Percentiles rank a stretch among this genome's conserved stretches.
phyloP scores from a whole-genome alignment of 2,329 filamentous ascomycete species.

The Colletotrichum plurivorum region DNA sequence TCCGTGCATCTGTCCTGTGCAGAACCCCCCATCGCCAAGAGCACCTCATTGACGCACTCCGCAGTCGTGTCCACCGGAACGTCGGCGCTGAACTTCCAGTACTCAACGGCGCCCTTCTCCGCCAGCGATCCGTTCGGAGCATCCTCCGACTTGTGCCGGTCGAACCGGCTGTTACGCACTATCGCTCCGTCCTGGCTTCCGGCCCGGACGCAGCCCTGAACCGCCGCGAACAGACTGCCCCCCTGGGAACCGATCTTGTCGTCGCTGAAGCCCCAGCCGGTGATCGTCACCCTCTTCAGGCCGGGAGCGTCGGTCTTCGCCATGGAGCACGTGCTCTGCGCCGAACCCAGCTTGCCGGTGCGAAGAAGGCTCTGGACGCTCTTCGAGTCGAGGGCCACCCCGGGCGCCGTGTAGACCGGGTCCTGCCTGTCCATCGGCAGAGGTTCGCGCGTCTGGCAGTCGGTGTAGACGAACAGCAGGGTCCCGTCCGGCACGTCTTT shows the following conservation, averaged over 20 bases:
- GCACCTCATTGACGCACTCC: background rate
- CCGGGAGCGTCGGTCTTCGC: background rate
- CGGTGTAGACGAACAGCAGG: slow-evolving; percentile 38
- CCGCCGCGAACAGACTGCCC: background rate
- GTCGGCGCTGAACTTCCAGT: background rate
- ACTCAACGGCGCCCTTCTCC: background rate
- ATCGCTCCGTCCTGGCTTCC: background rate
- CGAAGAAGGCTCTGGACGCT: background rate
- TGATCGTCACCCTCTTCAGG: background rate
- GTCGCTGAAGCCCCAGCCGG: slow-evolving; percentile 1
- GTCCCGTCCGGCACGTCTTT: slow-evolving; percentile 29
- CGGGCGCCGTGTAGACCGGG: slow-evolving; percentile 36
- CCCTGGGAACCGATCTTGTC: slow-evolving; percentile 4
- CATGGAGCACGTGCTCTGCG: slow-evolving; percentile 24
- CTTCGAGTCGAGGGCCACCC: slow-evolving; percentile 31
- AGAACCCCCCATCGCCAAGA: background rate
- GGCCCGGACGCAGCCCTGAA: background rate
- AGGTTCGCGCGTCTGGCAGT: slow-evolving; percentile 41
- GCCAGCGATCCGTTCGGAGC: too few species aligned
- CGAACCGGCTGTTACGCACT: background rate
- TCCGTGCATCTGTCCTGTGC: background rate
- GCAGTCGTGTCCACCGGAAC: background rate
- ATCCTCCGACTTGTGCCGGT: background rate
- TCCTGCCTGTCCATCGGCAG: slow-evolving; percentile 40
- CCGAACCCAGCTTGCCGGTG: slow-evolving; percentile 23